These are phyloP conservation scores for Naganishia vishniacii DNA, from an alignment of 768 basidiomycete genomes.

Conservation along the genomic window DNA sequence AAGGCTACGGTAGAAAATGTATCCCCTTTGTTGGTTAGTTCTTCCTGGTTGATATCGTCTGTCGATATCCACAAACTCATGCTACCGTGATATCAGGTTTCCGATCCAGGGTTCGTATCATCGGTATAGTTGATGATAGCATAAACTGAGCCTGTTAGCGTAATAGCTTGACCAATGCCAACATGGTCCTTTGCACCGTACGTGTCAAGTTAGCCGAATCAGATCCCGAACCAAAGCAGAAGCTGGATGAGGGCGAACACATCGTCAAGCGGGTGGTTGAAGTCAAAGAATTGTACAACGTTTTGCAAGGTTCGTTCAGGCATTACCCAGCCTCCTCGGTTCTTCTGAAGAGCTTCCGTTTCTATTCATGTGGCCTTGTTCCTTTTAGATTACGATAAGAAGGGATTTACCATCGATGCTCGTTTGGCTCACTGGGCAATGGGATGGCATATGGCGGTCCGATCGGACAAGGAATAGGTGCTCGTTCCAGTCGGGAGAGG, in stretches of 20 bases:
- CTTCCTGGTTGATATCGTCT: neutral
- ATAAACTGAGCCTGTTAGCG: too few relatives aligned
- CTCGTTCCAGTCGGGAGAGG: neutral
- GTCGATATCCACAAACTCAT: neutral
- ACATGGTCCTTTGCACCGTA: slow-evolving; percentile 78
- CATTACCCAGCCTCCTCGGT: neutral
- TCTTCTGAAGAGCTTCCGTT: neutral
- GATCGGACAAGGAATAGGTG: neutral
- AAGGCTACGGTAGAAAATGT: slow-evolving; percentile 52
- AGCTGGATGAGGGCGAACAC: slow-evolving; percentile 79
- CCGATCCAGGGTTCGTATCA: slow-evolving; percentile 23
- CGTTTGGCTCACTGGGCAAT: slow-evolving; percentile 68
- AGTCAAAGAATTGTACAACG: slow-evolving; percentile 59
- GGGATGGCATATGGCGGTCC: slow-evolving; percentile 57
- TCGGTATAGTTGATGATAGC: neutral
- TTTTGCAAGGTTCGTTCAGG: slow-evolving; percentile 66
- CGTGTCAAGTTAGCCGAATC: slow-evolving; percentile 57
- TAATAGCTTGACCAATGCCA: slow-evolving; percentile 70
- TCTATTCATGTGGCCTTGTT: neutral
- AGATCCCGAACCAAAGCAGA: slow-evolving; percentile 57
- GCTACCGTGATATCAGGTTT: slow-evolving; percentile 5
- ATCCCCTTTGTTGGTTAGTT: slow-evolving; percentile 38
- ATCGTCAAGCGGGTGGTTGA: slow-evolving; percentile 70
- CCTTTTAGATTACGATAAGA: slow-evolving; percentile 46
- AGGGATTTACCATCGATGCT: slow-evolving; percentile 64